phyloP scores from a whole-genome alignment of 805 yeast genomes.

The Candida sakaeoensis region DNA sequence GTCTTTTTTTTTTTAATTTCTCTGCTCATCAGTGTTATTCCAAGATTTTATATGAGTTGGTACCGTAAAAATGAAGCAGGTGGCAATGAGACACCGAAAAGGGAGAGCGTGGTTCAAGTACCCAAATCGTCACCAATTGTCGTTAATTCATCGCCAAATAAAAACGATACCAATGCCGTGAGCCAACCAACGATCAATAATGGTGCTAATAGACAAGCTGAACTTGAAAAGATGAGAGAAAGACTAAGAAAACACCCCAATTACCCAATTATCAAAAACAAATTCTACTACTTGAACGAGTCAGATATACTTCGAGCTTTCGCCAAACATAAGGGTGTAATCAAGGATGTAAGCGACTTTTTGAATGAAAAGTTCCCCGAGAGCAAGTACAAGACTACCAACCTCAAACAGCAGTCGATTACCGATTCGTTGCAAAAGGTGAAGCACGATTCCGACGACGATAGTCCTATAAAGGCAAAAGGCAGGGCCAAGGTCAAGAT shows the following conservation, averaged over 20 bases:
- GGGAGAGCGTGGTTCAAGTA: constrained; percentile 29
- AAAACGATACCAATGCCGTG: no score
- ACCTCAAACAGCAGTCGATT: constrained; percentile 15
- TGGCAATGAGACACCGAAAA: constrained; percentile 17
- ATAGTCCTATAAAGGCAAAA: constrained; percentile 31
- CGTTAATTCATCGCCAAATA: constrained; percentile 24
- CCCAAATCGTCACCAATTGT: constrained; percentile 40
- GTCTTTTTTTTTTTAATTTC: not conserved
- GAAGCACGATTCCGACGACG: constrained; percentile 29
- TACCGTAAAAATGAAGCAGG: constrained; percentile 17
- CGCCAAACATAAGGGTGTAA: constrained; percentile 40
- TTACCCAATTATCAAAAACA: constrained; percentile 33
- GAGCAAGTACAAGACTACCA: constrained; percentile 19
- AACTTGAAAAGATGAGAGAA: constrained; percentile 33
- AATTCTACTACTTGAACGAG: constrained; percentile 38
- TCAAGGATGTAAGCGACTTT: constrained; percentile 37
- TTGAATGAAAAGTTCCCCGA: constrained; percentile 32
- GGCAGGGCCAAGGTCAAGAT: constrained; percentile 29
- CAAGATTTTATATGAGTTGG: constrained; percentile 19
- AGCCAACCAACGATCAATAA: constrained; percentile 9
- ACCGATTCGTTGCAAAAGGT: constrained; percentile 9
- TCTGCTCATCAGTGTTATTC: not conserved
- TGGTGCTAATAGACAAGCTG: constrained; percentile 18
- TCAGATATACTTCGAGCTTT: constrained; percentile 40
- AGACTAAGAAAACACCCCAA: constrained; percentile 35